A percentile compares a stretch with the other conserved stretches of the same genome.
Evolutionary conservation across 177 flowering plant genomes (phyloP).

Genomic region (Vitis hybrid): DNA sequence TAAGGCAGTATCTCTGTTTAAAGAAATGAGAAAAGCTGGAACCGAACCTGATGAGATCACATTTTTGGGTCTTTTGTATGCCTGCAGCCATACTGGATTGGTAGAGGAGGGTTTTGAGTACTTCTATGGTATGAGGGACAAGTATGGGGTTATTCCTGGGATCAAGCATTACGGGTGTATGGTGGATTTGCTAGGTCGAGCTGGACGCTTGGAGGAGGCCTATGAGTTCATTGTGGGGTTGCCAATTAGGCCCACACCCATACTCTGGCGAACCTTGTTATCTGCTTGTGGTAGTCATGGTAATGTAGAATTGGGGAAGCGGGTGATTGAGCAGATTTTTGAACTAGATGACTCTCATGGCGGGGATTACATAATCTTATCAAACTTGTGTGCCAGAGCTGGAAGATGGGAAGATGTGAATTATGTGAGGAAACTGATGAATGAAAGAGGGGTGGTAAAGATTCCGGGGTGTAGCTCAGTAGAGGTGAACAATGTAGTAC

Average conservation of each 20-base stretch:
- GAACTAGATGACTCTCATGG: slow-evolving; percentile 57
- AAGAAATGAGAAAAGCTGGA: slow-evolving; percentile 43
- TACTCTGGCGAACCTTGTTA: slow-evolving; percentile 72
- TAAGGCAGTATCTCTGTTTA: slow-evolving; percentile 56
- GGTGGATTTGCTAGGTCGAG: slow-evolving; percentile 70
- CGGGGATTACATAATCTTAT: slow-evolving; percentile 66
- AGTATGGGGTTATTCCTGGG: slow-evolving; percentile 46
- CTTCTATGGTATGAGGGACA: slow-evolving; percentile 51
- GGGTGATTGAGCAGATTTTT: slow-evolving; percentile 43
- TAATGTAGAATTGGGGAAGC: slow-evolving; percentile 56
- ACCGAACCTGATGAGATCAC: slow-evolving; percentile 65
- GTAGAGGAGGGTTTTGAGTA: slow-evolving; percentile 55
- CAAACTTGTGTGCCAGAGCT: slow-evolving; percentile 62
- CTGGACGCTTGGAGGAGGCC: slow-evolving; percentile 61
- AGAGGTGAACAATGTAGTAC: slow-evolving; percentile 64
- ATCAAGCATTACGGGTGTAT: slow-evolving; percentile 80
- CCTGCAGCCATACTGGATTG: slow-evolving; percentile 73
- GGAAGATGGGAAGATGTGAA: slow-evolving; percentile 68
- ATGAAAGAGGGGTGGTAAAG: slow-evolving; percentile 51
- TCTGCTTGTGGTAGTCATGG: slow-evolving; percentile 61
- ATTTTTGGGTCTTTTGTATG: slow-evolving; percentile 64
- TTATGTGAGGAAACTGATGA: slow-evolving; percentile 52
- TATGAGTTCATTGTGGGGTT: slow-evolving; percentile 49
- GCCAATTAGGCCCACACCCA: slow-evolving; percentile 57
- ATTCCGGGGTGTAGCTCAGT: slow-evolving; percentile 77